Base-by-base conservation (phyloP, 106 monocot genomes). In the Dactylorhiza incarnata region DNA sequence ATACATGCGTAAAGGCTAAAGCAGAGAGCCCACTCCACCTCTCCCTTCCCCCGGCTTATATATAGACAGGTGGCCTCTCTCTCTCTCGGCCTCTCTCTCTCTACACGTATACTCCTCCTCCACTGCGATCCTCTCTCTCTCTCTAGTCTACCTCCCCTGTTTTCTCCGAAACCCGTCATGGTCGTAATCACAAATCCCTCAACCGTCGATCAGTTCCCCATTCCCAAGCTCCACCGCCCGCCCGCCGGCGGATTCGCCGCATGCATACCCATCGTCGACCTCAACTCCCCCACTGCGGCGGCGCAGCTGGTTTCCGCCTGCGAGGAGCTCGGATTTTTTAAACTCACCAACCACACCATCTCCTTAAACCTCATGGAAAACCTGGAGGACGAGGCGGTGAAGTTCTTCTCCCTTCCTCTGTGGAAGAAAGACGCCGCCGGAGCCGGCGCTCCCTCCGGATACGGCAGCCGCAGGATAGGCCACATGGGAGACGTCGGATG, bases 291-390 rank as follows among this genome's bases (percentile, higher is more conserved):
- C 9, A 48, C 19, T 25, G 24, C 78, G 5, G 44, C 56, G 14
- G 43, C 55, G 5, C 54, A 17, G 45, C 55, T 90, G 4, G 85
- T 88, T 68, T 73, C 23, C 47, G 90, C 94, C 16, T 90, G 88
- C 56, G 86, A 88, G 73, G 90, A 90, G 44, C 17, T 88, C 37
- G 94, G 94, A 4, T 90, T 94, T 83, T 90, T 94, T 84, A 94
- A 94, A 77, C 79, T 94, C 55, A 77, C 76, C 73, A 85, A 83
- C 78, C 94, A 94, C 37, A 88, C 86, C 2, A 73, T 90, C 24
- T 29, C 87, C 0, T 17, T 37, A 16, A 81, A 74, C 24, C 52
- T 86, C 49, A 79, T 85, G 72, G 73, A 71, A 1, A 73, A 24
- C 51, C 65, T 94, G 2, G 94, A 90, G 71, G 66, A 81, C 5